Conservation (phyloP, 352 stramenopile species). For the Phytophthora pini region DNA sequence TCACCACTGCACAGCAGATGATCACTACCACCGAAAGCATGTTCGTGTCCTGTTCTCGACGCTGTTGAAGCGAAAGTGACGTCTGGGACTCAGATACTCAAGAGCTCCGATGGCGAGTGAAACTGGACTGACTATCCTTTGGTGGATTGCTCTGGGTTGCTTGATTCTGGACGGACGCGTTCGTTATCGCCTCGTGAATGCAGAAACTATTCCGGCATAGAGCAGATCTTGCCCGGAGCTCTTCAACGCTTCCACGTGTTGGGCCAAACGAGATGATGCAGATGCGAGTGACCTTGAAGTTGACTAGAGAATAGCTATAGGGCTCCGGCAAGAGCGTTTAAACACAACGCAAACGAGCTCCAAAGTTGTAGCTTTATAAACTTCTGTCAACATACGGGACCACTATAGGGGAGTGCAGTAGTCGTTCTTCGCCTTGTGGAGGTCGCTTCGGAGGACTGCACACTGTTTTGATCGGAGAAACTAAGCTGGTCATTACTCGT, state of each 20-base stretch:
- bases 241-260: neutral
- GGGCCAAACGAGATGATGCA: no score
- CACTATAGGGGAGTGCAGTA: conserved; percentile 12
- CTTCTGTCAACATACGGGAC: neutral
- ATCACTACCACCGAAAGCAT: conserved; percentile 21
- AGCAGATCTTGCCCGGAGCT: conserved; percentile 9
- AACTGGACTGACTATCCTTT: conserved; percentile 17
- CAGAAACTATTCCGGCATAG: conserved; percentile 22
- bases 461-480: conserved; percentile 33
- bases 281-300: no score
- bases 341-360: no score
- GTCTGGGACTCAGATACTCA: conserved; percentile 3
- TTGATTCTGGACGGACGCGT: conserved; percentile 15
- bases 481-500: conserved; percentile 34
- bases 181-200: conserved; percentile 5
- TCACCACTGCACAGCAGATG: conserved; percentile 11
- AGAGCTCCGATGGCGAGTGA: conserved; percentile 16
- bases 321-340: no score
- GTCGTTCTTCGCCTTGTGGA: conserved; percentile 11
- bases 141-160: conserved; percentile 26
- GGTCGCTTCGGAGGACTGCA: conserved; percentile 32
- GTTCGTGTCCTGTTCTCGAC: conserved; percentile 11
- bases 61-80: conserved; percentile 10
- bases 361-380: neutral
- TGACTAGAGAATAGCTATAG: no score